A percentile compares a stretch with the other conserved stretches of the same genome.
phyloP scores from a whole-genome alignment of 2,329 filamentous ascomycete species.

The Colletotrichum cereale region DNA sequence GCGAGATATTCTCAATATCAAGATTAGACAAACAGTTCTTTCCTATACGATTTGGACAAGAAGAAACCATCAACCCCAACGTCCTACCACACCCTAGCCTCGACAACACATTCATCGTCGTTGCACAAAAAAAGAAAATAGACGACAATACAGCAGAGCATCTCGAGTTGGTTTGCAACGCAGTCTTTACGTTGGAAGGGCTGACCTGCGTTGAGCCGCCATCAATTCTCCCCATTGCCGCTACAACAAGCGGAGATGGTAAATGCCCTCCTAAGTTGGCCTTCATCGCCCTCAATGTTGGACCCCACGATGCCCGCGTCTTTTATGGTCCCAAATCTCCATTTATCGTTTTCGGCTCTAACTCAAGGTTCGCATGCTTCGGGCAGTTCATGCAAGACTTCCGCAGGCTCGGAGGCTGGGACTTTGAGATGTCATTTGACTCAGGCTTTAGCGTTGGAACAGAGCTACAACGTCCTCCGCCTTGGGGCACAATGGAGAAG shows the following conservation, averaged over 20 bases:
- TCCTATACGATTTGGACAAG: conserved; percentile 58
- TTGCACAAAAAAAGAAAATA: conserved; percentile 59
- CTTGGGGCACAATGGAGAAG: conserved; percentile 65
- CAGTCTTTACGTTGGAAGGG: conserved; percentile 56
- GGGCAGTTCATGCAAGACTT: conserved; percentile 70
- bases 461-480: conserved; percentile 64
- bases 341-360: conserved; percentile 67
- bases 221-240: conserved; percentile 58
- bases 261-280: conserved; percentile 60
- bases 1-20: conserved; percentile 60
- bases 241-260: conserved; percentile 53
- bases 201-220: conserved; percentile 59
- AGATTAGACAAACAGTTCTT: conserved; percentile 62
- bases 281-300: conserved; percentile 58
- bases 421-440: conserved; percentile 43
- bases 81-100: conserved; percentile 67
- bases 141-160: conserved; percentile 49
- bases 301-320: conserved; percentile 70
- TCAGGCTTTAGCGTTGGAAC: conserved; percentile 57
- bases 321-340: conserved; percentile 66
- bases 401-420: conserved; percentile 61
- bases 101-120: conserved; percentile 62
- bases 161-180: conserved; percentile 63
- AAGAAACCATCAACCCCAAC: conserved; percentile 64
- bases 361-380: conserved; percentile 66